phyloP scores from a whole-genome alignment of 139 green algal genomes.

The Chlamydomonas schloesseri region DNA sequence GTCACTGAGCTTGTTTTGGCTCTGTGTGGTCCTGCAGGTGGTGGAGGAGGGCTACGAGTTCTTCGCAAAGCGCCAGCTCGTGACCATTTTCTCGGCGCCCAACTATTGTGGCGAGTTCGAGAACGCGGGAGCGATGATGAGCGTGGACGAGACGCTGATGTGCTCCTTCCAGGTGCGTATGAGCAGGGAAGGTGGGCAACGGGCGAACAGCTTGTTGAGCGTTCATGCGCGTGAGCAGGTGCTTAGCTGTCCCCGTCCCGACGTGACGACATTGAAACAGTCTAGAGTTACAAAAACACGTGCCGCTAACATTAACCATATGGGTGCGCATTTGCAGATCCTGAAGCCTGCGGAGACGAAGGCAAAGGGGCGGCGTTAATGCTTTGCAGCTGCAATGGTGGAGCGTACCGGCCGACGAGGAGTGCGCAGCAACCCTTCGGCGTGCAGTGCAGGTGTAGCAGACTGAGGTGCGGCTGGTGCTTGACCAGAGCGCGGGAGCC shows the following conservation, averaged over 20 bases:
- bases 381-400: too few species aligned
- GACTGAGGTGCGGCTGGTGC: neutral
- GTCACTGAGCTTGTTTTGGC: too few species aligned
- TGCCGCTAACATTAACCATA: too few species aligned
- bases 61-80: slow-evolving; percentile 98
- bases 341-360: slow-evolving; percentile 96
- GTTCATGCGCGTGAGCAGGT: too few species aligned
- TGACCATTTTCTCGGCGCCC: slow-evolving; percentile 98
- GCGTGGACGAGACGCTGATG: slow-evolving; percentile 99
- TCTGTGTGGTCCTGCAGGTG: slow-evolving; percentile 71
- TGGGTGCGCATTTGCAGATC: too few species aligned
- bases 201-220: too few species aligned
- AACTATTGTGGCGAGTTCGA: slow-evolving; percentile 99
- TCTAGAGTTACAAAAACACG: too few species aligned
- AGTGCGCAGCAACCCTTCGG: neutral
- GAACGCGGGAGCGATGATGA: slow-evolving; percentile 99
- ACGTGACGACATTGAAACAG: too few species aligned
- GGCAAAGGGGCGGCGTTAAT: slow-evolving; percentile 31
- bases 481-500: neutral
- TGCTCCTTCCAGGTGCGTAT: slow-evolving; percentile 96
- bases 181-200: too few species aligned
- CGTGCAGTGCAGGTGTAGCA: neutral
- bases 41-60: slow-evolving; percentile 99
- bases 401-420: too few species aligned
- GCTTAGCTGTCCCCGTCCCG: too few species aligned